A percentile compares a stretch with the other conserved stretches of the same genome.
Conservation (phyloP, 75 land plant genomes). For the Pseudotsuga menziesii region DNA sequence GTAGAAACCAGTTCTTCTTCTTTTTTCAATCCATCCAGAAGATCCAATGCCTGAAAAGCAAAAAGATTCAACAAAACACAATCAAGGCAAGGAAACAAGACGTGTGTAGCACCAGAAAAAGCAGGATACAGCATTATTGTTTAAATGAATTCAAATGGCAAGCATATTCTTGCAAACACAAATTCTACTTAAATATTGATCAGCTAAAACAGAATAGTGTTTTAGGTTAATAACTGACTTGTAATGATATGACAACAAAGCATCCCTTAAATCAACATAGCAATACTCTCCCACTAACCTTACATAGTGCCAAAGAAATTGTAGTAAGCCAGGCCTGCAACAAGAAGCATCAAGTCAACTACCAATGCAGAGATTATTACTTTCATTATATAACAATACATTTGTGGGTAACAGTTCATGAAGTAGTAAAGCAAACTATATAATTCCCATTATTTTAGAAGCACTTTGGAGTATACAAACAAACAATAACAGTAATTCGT, state of each 20-base stretch:
- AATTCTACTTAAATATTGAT: background rate
- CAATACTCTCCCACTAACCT: constrained; percentile 39
- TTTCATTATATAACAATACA: background rate
- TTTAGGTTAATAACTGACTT: background rate
- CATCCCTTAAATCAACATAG: background rate
- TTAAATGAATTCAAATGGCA: background rate
- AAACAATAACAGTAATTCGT: too few relatives aligned
- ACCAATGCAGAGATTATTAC: background rate
- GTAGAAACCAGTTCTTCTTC: constrained; percentile 92
- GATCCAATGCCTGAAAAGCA: constrained; percentile 71
- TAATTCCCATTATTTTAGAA: too few relatives aligned
- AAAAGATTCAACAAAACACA: background rate
- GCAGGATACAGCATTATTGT: background rate
- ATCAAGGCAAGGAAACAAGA: background rate
- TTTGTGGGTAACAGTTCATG: too few relatives aligned
- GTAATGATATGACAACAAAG: background rate
- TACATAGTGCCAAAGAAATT: constrained; percentile 76
- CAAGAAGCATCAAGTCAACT: background rate
- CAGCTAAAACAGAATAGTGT: background rate
- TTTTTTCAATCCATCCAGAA: constrained; percentile 90
- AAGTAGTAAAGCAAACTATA: too few relatives aligned
- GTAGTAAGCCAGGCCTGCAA: constrained; percentile 95
- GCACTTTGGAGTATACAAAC: too few relatives aligned
- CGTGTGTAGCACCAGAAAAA: background rate
- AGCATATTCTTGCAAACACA: background rate